Evolutionary conservation across 140 eudicot genomes (phyloP).

Genomic region (Oenanthe javanica): DNA sequence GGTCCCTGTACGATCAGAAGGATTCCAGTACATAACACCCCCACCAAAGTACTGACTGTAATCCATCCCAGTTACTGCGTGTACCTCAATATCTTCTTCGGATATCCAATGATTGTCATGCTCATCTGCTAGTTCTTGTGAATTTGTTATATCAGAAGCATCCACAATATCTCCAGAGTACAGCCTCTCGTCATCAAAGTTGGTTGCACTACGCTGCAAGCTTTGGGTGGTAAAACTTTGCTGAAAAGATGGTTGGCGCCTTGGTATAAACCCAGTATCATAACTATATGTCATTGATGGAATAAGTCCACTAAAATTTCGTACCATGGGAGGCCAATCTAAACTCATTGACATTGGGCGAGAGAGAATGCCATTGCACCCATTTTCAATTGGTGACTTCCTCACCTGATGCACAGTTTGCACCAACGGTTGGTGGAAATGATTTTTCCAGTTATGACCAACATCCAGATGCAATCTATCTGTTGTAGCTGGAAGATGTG

Average conservation of each 20-base stretch:
- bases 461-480: conserved; percentile 86
- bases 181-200: conserved; percentile 44
- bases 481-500: conserved; percentile 70
- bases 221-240: conserved; percentile 33
- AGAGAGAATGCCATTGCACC: conserved; percentile 37
- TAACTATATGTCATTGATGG: conserved; percentile 49
- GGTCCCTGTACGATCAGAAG: conserved; percentile 76
- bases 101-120: conserved; percentile 71
- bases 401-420: conserved; percentile 49
- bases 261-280: conserved; percentile 43
- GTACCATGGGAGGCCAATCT: conserved; percentile 74
- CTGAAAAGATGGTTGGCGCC: conserved; percentile 44
- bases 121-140: conserved; percentile 54
- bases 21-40: conserved; percentile 97
- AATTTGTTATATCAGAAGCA: conserved; percentile 26
- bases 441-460: conserved; percentile 64
- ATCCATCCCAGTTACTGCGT: conserved; percentile 72
- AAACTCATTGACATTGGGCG: conserved; percentile 53
- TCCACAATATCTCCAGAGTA: conserved; percentile 44
- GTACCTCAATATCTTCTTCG: conserved; percentile 72
- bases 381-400: conserved; percentile 42
- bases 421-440: conserved; percentile 59
- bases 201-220: conserved; percentile 22
- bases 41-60: conserved; percentile 94
- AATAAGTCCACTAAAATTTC: conserved; percentile 31